Conservation (phyloP, 371 early-diverging fungal species). For the Rhizopus microsporus region DNA sequence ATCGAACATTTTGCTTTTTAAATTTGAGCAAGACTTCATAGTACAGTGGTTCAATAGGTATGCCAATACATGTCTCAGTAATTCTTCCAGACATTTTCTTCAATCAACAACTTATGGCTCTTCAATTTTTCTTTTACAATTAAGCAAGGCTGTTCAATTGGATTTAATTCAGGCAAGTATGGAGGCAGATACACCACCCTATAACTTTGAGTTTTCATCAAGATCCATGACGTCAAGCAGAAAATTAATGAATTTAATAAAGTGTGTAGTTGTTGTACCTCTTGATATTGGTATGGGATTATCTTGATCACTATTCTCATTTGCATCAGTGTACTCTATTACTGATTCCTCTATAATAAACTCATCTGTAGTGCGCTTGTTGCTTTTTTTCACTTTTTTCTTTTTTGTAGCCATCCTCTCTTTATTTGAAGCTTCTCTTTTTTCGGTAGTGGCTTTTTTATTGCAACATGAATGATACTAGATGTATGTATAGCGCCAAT, state of each 20-base stretch:
- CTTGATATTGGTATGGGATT: neutral
- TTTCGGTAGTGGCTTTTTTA: neutral
- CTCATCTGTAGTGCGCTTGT: neutral
- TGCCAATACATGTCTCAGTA: conserved; percentile 6
- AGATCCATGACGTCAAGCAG: conserved; percentile 5
- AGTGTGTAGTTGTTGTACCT: conserved; percentile 6
- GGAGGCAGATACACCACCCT: neutral
- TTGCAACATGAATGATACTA: neutral
- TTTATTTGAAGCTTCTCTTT: neutral
- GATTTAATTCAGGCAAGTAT: neutral
- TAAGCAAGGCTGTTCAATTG: no score
- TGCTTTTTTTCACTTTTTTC: conserved; percentile 4
- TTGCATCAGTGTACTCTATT: conserved; percentile 4
- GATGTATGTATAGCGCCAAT: conserved; percentile 12
- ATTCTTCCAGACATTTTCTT: conserved; percentile 7
- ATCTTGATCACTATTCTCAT: neutral
- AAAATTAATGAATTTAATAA: conserved; percentile 7
- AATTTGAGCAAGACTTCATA: neutral
- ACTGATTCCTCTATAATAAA: conserved; percentile 5
- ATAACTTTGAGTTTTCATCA: neutral
- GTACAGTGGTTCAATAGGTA: conserved; percentile 5
- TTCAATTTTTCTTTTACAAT: neutral
- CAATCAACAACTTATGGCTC: no score
- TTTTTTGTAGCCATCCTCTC: neutral
- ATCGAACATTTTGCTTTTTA: neutral